Conservation (phyloP, 768 basidiomycete species). For the Dacryopinax spathularia region DNA sequence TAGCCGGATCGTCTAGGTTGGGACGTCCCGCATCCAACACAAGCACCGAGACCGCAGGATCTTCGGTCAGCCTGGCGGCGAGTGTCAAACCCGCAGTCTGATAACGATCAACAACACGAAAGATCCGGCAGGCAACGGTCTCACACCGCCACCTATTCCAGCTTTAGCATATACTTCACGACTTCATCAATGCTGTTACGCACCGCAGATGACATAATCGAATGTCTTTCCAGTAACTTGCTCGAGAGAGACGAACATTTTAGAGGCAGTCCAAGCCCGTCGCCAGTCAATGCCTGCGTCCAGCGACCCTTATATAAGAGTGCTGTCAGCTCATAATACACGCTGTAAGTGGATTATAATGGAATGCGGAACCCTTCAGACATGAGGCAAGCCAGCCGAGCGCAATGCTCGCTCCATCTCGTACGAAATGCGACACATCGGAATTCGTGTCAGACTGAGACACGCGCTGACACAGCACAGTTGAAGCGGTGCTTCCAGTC, state of each 20-base stretch:
- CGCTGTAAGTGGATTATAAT: no score
- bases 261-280: no score
- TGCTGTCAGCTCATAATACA: no score
- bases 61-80: slow-evolving; percentile 17
- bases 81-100: slow-evolving; percentile 14
- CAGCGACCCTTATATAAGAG: no score
- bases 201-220: background rate
- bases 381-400: no score
- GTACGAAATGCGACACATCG: no score
- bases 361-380: no score
- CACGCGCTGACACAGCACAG: no score
- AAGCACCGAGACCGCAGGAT: slow-evolving; percentile 15
- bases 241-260: background rate
- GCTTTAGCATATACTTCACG: background rate
- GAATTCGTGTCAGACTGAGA: no score
- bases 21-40: slow-evolving; percentile 19
- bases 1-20: slow-evolving; percentile 7
- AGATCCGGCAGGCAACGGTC: background rate
- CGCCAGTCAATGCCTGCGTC: no score
- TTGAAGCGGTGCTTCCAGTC: no score
- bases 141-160: background rate
- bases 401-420: no score
- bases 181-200: background rate
- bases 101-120: background rate
- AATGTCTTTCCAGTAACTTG: background rate